Evolutionary conservation across 352 stramenopile genomes (phyloP).

Genomic region (Phytophthora idaei): DNA sequence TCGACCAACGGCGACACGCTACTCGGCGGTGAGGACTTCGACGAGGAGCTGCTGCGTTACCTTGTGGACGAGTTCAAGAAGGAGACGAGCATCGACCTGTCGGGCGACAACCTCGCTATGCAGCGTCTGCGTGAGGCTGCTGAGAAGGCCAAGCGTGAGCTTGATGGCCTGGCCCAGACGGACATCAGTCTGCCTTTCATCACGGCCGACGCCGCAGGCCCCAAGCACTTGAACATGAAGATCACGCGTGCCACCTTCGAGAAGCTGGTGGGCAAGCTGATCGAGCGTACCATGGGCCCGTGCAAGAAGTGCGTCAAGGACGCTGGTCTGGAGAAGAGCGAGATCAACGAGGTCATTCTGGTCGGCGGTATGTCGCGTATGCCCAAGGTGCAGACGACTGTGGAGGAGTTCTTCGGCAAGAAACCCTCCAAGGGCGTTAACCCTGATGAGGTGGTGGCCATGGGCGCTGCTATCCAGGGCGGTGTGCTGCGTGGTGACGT

Average conservation of each 20-base stretch:
- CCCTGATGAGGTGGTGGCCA: constrained; percentile 98
- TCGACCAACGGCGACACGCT: constrained; percentile 97
- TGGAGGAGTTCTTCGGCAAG: constrained; percentile 97
- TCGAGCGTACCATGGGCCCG: constrained; percentile 94
- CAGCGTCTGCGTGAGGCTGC: constrained; percentile 95
- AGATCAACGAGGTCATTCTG: constrained; percentile 98
- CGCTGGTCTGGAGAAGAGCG: constrained; percentile 88
- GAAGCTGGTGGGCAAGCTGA: constrained; percentile 93
- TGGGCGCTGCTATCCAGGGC: constrained; percentile 97
- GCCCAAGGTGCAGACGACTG: constrained; percentile 97
- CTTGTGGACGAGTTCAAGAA: constrained; percentile 96
- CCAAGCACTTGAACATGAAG: constrained; percentile 99
- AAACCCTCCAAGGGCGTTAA: constrained; percentile 97
- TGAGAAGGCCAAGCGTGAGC: constrained; percentile 96
- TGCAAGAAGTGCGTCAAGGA: constrained; percentile 94
- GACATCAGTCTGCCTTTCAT: constrained; percentile 98
- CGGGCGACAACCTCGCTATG: constrained; percentile 95
- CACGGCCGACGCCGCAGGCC: constrained; percentile 95
- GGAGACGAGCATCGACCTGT: constrained; percentile 95
- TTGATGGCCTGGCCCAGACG: constrained; percentile 96
- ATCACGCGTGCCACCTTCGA: constrained; percentile 95
- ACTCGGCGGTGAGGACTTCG: constrained; percentile 97
- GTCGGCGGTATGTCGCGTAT: constrained; percentile 99
- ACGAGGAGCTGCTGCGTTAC: constrained; percentile 95
- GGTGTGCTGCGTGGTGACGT: constrained; percentile 97